Percentiles rank a stretch among this genome's conserved stretches.
Conservation (phyloP, 257 asterid genomes). For the Solanum bulbocastanum region DNA sequence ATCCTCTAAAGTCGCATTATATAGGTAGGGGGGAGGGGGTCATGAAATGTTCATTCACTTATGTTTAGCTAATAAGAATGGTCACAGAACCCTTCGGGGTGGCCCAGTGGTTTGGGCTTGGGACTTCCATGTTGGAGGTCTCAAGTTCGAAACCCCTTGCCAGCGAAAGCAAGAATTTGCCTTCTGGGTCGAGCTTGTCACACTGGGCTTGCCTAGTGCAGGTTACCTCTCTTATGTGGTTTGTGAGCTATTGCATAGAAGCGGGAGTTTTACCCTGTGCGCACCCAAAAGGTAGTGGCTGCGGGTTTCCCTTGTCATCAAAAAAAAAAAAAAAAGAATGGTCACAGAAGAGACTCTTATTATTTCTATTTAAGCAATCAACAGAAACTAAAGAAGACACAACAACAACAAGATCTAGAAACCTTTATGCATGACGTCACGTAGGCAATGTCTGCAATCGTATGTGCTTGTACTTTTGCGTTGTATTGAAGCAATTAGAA, state of each 20-base stretch:
- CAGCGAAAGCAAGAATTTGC: too few species aligned
- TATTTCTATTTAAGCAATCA: neutral
- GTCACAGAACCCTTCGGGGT: neutral
- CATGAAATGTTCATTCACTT: neutral
- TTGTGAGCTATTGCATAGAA: too few species aligned
- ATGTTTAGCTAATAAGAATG: neutral
- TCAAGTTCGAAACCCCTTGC: too few species aligned
- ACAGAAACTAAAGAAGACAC: neutral
- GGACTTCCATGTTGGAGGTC: too few species aligned
- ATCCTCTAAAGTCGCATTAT: neutral
- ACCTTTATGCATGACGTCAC: conserved; percentile 14
- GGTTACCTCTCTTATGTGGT: too few species aligned
- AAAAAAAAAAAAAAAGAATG: neutral
- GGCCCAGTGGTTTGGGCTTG: too few species aligned
- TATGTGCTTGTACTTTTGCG: conserved; percentile 81
- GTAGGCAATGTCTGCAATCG: conserved; percentile 64
- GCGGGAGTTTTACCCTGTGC: too few species aligned
- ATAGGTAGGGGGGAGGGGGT: neutral
- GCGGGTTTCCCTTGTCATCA: too few species aligned
- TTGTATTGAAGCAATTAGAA: conserved; percentile 57
- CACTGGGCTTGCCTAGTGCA: too few species aligned
- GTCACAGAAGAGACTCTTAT: neutral
- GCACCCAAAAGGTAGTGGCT: too few species aligned
- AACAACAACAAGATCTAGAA: neutral
- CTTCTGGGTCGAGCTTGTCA: too few species aligned